Percentiles rank a stretch among this genome's conserved stretches.
Evolutionary conservation across 169 alveolate species (phyloP).

Genomic region (Babesia bovis): DNA sequence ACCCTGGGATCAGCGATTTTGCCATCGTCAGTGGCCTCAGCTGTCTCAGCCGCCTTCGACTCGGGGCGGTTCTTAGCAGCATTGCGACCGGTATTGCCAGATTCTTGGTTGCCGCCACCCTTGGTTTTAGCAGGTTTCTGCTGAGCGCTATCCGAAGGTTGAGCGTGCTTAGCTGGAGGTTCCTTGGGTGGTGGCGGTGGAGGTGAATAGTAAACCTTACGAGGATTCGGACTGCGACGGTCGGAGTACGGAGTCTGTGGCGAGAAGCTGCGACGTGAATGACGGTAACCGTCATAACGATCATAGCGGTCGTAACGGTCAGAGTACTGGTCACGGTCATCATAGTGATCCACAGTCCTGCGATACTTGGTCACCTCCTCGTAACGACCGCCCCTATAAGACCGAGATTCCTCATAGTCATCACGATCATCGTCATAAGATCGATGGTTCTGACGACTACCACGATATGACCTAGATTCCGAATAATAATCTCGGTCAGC

Average conservation of each 20-base stretch:
- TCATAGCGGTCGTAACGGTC: constrained; percentile 2
- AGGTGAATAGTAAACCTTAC: constrained; percentile 34
- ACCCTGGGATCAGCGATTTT: constrained; percentile 45
- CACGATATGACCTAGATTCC: constrained; percentile 10
- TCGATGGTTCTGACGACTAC: background rate
- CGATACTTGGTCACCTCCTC: constrained; percentile 26
- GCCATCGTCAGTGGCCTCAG: background rate
- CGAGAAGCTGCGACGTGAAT: constrained; percentile 24
- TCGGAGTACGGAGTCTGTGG: constrained; percentile 65
- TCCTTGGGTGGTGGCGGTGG: constrained; percentile 63
- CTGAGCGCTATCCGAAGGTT: background rate
- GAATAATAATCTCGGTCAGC: constrained; percentile 7
- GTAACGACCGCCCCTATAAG: constrained; percentile 23
- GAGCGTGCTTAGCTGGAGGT: background rate
- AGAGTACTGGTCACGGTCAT: background rate
- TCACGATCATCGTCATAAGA: constrained; percentile 21
- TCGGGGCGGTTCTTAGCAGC: background rate
- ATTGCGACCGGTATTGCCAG: background rate
- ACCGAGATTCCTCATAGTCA: constrained; percentile 11
- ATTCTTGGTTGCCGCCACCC: background rate
- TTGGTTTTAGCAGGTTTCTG: background rate
- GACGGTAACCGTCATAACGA: constrained; percentile 12
- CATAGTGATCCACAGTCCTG: constrained; percentile 15
- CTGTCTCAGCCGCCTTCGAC: background rate
- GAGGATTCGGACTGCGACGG: constrained; percentile 28